These are phyloP conservation scores for Dictyostelium citrinum DNA, from an alignment of 78 protist species.

Conservation along the genomic window DNA sequence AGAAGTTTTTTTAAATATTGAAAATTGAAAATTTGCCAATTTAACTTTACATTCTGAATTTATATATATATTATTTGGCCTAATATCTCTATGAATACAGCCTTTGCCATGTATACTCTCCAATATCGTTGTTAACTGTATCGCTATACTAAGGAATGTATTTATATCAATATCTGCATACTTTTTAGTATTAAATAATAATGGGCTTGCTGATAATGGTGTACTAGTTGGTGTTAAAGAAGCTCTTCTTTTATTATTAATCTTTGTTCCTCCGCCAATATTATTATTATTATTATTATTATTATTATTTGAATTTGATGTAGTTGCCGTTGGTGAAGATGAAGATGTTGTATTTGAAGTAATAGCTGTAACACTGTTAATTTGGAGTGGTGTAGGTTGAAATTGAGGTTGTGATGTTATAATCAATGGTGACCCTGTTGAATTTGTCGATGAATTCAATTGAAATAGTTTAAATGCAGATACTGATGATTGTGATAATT, in stretches of 20 bases:
- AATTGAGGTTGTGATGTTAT: background rate
- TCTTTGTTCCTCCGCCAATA: background rate
- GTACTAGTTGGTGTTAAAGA: conserved; percentile 5
- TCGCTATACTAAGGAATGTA: conserved; percentile 41
- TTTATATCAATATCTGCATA: conserved; percentile 34
- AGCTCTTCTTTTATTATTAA: conserved; percentile 1
- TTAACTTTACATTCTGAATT: background rate
- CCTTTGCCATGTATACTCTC: conserved; percentile 52
- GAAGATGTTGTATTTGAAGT: background rate
- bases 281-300: background rate
- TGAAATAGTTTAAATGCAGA: background rate
- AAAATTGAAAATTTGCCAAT: conserved; percentile 56
- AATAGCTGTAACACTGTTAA: background rate
- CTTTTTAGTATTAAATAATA: background rate
- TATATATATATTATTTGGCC: conserved; percentile 46
- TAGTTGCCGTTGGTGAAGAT: background rate
- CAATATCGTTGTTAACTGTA: conserved; percentile 24
- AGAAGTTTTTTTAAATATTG: conserved; percentile 24
- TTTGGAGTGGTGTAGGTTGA: background rate
- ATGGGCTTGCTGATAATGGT: conserved; percentile 48
- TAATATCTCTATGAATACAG: conserved; percentile 54
- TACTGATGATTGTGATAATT: background rate
- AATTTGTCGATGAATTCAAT: background rate
- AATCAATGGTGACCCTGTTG: background rate
- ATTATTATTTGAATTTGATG: background rate